Evolutionary conservation across 2,329 filamentous ascomycete species (phyloP), one percentile per base, ranked within the genome.

Genomic region (Fonsecaea monophora): DNA sequence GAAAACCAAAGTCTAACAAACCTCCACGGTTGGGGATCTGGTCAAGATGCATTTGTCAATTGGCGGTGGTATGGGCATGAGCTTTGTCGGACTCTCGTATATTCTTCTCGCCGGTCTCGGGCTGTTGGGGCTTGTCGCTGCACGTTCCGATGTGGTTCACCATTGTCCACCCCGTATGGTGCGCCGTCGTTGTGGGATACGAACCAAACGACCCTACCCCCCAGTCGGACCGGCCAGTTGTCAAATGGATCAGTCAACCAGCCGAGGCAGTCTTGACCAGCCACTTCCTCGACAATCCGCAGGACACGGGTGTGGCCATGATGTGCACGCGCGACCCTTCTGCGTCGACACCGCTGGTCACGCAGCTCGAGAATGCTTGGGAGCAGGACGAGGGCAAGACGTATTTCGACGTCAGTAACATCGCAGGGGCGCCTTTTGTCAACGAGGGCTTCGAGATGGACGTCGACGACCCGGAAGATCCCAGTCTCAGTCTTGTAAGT

Each of bases 321-420:
- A 48, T 48, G 58, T 61, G 58, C 37, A 69, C 67, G 15, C 50
- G 67, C 21, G 57, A 69, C 25, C 64, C 56, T 1, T n/a, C 9
- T 7, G 64, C 61, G 4, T 34, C 25, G 25, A 55, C 62, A 8
- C 38, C 57, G n/a, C 32, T 55, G 12, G 67, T 69, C 15, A 69
- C 67, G 9, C 67, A 69, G 70, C 79, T 77, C 64, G 78, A 80
- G 34, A 81, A 80, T 68, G 78, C 75, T 15, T 73, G 81, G 57
- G 74, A 78, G 58, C 62, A 56, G n/a, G 64, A 60, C 18, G 72
- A 73, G 35, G 71, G 68, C 42, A 67, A 72, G 50, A 72, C 78
- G 56, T 81, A 75, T 72, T 82, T 81, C 62, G 79, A 81, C 62
- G 69, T 81, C 64, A 78, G 75, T 3, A 76, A 78, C 70, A 78